Percentiles rank a stretch among this genome's conserved stretches.
Evolutionary conservation across 2,329 filamentous ascomycete genomes (phyloP).

Genomic region (Penicillium sumatraense): DNA sequence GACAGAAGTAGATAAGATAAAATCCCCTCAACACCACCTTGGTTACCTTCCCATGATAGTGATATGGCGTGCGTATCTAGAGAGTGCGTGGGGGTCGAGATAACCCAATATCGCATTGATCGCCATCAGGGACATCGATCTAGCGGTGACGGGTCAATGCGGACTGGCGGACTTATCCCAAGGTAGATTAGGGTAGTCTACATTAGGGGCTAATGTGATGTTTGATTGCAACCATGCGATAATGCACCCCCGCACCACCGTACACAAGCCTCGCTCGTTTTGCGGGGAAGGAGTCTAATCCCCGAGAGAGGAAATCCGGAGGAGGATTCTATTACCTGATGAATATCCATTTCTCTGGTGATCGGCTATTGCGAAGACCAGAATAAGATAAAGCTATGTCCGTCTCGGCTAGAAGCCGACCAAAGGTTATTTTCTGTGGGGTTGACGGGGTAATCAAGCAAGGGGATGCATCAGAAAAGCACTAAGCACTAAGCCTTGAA

Average conservation of each 20-base stretch:
- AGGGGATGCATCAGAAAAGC: too few relatives aligned
- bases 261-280: too few relatives aligned
- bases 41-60: background rate
- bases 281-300: background rate
- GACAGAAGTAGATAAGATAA: background rate
- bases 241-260: background rate
- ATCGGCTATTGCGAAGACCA: background rate
- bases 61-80: background rate
- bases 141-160: background rate
- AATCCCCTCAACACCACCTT: too few relatives aligned
- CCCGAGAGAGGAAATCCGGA: background rate
- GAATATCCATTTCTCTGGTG: background rate
- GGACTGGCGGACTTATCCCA: background rate
- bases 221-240: background rate
- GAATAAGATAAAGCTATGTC: too few relatives aligned
- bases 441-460: too few relatives aligned
- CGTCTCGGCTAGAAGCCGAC: too few relatives aligned
- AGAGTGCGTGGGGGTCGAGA: background rate
- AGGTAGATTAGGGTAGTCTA: too few relatives aligned
- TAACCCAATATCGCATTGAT: background rate
- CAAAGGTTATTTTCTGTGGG: too few relatives aligned
- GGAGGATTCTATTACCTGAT: background rate
- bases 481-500: too few relatives aligned
- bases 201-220: too few relatives aligned
- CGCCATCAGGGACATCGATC: background rate